Conservation (phyloP, 306 rosid species). For the Medicago truncatula region MtrunA17r5.0-ANR NC_053043.1:26428001-26428500, state of each 20-base stretch:
- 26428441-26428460: slow-evolving; percentile 12
- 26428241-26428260: too few relatives aligned
- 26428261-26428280: slow-evolving; percentile 8
- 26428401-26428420: slow-evolving; percentile 38
- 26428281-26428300: slow-evolving; percentile 57
- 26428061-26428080: slow-evolving; percentile 88
- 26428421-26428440: not conserved
- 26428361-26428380: slow-evolving; percentile 86
- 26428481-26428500: slow-evolving; percentile 18
- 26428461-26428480: slow-evolving; percentile 8
- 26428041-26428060: slow-evolving; percentile 90
- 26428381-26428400: slow-evolving; percentile 68
- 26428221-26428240: slow-evolving; percentile 16
- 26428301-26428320: slow-evolving; percentile 86
- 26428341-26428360: slow-evolving; percentile 90
- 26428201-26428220: not conserved
- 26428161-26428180: slow-evolving; percentile 1
- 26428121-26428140: slow-evolving; percentile 70
- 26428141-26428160: slow-evolving; percentile 15
- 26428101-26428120: slow-evolving; percentile 96
- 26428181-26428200: not conserved
- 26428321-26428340: slow-evolving; percentile 87
- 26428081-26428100: slow-evolving; percentile 93
- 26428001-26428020: slow-evolving; percentile 28
- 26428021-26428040: slow-evolving; percentile 36